Base-by-base conservation (phyloP, 2,329 filamentous ascomycete species). In the Bipolaris oryzae region DNA sequence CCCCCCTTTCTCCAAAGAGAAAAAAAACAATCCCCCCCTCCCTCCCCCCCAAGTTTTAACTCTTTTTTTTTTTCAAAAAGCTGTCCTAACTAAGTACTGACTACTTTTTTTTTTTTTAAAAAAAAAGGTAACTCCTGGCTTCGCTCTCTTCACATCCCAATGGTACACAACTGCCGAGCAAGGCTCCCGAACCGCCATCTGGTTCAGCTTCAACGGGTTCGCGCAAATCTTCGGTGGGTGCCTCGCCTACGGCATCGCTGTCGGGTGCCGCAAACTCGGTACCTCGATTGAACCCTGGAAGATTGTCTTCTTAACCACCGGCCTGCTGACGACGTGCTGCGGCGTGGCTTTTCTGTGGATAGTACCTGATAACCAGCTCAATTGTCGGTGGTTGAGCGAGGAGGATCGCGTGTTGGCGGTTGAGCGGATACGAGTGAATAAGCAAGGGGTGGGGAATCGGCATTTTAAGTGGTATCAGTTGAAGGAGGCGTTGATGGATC, bases 141-240 rank as follows among this genome's bases (percentile, higher is more conserved):
- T 90, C 63, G 84, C 86, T 0, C 78, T 91, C 1, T 81, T 91
- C 63, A 90, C 87, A 1, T 84, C 80, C 3, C 86, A 89, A 75
- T 91, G 88, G 88, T 91, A 90, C 65, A 90, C 89, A 1, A 87
- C 87, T 71, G 80, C 80, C 51, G 88, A 91, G 70, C 88, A 90
- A 75, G 86, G 85, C 1, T 77, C 80, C 0, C 78, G 88, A 7
- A 84, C 84, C 1, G 84, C 82, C 3, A 83, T 89, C 53, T 91
- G 88, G 88, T 90, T 89, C 75, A 82, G 79, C 47, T 89, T 88
- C 77, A 88, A 88, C 59, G 86, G 86, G 2, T 82, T 82, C 50
- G 86, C 83, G 0, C 85, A 77, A 70, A 86, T 89, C 15, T 79
- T 89, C 34, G 87, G 87, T 7, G 87, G 86, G 1, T 61, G 85